Conservation (phyloP, 768 basidiomycete species). For the Symmetrospora coprosmae region DNA sequence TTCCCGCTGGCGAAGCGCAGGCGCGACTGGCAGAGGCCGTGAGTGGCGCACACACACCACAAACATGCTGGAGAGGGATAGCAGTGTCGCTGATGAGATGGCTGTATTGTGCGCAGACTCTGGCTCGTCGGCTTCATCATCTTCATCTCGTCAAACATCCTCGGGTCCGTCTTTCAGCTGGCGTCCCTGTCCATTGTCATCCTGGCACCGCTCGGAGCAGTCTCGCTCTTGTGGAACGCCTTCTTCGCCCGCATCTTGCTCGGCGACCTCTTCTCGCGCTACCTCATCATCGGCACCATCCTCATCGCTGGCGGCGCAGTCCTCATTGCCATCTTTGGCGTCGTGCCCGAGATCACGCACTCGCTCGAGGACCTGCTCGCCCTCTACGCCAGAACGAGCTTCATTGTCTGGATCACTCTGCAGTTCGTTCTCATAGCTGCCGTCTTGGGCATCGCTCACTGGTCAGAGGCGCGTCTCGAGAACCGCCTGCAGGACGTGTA, state of each 20-base stretch:
- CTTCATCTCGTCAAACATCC: constrained; percentile 74
- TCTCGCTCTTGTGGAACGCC: constrained; percentile 80
- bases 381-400: constrained; percentile 60
- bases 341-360: constrained; percentile 74
- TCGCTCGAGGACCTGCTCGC: constrained; percentile 68
- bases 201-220: constrained; percentile 80
- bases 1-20: constrained; percentile 52
- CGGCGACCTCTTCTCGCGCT: constrained; percentile 68
- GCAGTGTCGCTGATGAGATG: neutral
- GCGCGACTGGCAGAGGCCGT: constrained; percentile 68
- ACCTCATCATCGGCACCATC: constrained; percentile 67
- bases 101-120: constrained; percentile 42
- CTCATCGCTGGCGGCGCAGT: constrained; percentile 78
- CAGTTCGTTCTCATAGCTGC: constrained; percentile 50
- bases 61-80: neutral
- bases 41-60: constrained; percentile 34
- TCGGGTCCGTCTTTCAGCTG: constrained; percentile 63
- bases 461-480: constrained; percentile 23
- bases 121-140: constrained; percentile 77
- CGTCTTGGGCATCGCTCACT: constrained; percentile 48
- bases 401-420: constrained; percentile 65
- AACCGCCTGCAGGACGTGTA: constrained; percentile 54
- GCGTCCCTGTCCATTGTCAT: constrained; percentile 88
- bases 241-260: constrained; percentile 72
- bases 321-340: constrained; percentile 78